These are phyloP conservation scores for Neofusicoccum ribis DNA, from an alignment of 2,329 filamentous ascomycete species.

Conservation along the genomic window DNA sequence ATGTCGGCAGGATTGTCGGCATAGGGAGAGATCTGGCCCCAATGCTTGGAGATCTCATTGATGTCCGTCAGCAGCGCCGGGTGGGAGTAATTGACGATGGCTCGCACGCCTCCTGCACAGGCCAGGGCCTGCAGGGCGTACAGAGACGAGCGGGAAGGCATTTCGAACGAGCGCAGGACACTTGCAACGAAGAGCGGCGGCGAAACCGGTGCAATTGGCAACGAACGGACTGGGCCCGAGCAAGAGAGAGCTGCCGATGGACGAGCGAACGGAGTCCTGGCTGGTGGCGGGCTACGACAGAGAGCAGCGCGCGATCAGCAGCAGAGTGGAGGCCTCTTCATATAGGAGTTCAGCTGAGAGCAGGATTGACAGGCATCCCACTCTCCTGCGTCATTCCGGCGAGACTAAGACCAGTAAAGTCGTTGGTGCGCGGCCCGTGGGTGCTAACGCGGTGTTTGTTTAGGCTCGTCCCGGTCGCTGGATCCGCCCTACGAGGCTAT, in stretches of 20 bases:
- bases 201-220: too few relatives aligned
- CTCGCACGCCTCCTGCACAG: not conserved
- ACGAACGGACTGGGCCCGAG: not conserved
- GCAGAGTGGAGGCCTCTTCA: not conserved
- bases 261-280: not conserved
- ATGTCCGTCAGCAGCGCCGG: conserved; percentile 33
- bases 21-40: conserved; percentile 53
- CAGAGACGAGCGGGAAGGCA: not conserved
- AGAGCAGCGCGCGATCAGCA: not conserved
- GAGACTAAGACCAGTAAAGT: not conserved
- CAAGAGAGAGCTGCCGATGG: not conserved
- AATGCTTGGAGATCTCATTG: conserved; percentile 39
- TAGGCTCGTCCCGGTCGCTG: not conserved
- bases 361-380: conserved; percentile 7
- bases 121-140: not conserved
- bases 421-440: not conserved
- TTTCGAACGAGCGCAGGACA: not conserved
- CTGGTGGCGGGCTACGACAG: not conserved
- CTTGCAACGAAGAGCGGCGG: not conserved
- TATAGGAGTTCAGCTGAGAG: not conserved
- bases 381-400: not conserved
- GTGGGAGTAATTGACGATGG: not conserved
- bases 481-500: conserved; percentile 7
- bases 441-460: not conserved
- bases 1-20: conserved; percentile 45